These are phyloP conservation scores for Nematocida sp. DNA, from an alignment of 371 early-diverging fungal species.

Conservation along the genomic window DNA sequence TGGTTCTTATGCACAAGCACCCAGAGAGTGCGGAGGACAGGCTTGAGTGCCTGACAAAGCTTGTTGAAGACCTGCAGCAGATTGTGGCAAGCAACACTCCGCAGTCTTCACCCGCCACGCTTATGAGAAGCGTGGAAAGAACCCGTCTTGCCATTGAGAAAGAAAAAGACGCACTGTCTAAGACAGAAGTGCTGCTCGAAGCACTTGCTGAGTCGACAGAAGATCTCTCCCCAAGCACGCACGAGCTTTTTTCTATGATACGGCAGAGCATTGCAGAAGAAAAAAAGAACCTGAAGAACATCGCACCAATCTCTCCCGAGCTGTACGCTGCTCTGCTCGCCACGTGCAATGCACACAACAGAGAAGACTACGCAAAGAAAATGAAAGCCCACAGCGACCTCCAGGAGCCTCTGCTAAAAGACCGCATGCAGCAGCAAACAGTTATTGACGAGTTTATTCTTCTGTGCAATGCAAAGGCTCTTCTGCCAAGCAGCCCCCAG, in stretches of 20 bases:
- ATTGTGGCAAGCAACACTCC: conserved; percentile 45
- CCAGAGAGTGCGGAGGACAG: conserved; percentile 34
- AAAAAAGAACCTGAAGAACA: background rate
- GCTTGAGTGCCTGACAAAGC: conserved; percentile 36
- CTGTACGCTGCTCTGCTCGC: background rate
- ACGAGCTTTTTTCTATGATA: background rate
- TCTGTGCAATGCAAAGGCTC: background rate
- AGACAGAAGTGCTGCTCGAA: background rate
- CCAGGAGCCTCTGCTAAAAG: background rate
- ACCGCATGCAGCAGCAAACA: background rate
- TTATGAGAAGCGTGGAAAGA: background rate
- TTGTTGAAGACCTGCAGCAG: conserved; percentile 53
- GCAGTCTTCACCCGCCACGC: background rate
- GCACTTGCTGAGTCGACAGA: background rate
- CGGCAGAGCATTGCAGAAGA: background rate
- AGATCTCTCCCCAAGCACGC: background rate
- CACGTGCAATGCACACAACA: background rate
- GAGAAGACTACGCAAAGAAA: background rate
- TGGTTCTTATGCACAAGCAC: conserved; percentile 57
- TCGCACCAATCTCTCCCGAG: background rate
- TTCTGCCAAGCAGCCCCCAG: background rate
- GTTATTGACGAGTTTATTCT: conserved; percentile 5
- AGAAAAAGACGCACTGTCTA: background rate
- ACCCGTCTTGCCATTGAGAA: background rate
- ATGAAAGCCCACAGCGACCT: background rate